A percentile compares a stretch with the other conserved stretches of the same genome.
These are phyloP conservation scores for Elongisporangium undulatum DNA, from an alignment of 352 stramenopile species.

Conservation along the genomic window DNA sequence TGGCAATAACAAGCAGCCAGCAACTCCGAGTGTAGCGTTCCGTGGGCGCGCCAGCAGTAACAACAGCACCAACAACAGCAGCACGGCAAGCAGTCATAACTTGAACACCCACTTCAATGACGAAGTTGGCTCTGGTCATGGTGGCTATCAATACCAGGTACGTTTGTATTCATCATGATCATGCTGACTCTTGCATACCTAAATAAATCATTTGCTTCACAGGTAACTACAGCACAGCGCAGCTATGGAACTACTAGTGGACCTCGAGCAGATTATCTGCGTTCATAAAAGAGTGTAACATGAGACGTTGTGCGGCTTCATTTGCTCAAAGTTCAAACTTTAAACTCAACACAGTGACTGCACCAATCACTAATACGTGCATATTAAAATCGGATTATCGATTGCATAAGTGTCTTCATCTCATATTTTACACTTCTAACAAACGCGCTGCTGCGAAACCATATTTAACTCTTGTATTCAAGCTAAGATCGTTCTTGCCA, in stretches of 20 bases:
- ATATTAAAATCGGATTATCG: too few relatives aligned
- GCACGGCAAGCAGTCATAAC: background rate
- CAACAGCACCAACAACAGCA: background rate
- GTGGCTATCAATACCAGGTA: background rate
- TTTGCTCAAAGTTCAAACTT: too few relatives aligned
- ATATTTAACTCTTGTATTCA: too few relatives aligned
- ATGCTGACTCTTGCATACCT: background rate
- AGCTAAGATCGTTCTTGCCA: too few relatives aligned
- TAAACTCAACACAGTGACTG: too few relatives aligned
- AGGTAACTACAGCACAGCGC: background rate
- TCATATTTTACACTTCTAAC: too few relatives aligned
- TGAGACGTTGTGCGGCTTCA: background rate
- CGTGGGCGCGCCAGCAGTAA: background rate
- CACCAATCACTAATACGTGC: too few relatives aligned
- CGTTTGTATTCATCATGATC: background rate
- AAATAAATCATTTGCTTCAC: background rate
- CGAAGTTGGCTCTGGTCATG: background rate
- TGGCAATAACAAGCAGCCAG: background rate
- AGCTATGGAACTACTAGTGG: background rate
- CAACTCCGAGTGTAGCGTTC: background rate
- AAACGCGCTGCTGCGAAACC: too few relatives aligned
- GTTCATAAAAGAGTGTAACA: background rate
- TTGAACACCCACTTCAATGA: background rate
- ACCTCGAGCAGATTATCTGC: background rate
- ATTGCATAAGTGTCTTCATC: too few relatives aligned